These are phyloP conservation scores for Verticillium tricorpus DNA, from an alignment of 2,329 filamentous ascomycete species.

Conservation along the genomic window DNA sequence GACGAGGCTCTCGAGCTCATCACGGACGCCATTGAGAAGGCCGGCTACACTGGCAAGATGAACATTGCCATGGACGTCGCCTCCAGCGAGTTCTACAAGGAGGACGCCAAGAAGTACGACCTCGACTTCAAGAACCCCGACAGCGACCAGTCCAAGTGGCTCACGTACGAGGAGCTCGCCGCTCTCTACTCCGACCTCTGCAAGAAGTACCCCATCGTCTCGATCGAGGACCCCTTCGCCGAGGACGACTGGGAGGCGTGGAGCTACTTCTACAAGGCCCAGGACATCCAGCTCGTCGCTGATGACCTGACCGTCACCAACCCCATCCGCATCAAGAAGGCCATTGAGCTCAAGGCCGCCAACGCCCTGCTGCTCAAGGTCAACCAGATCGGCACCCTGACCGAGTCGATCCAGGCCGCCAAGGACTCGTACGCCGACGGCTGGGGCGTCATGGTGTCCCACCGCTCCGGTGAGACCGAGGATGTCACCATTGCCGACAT, in stretches of 20 bases:
- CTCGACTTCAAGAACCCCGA: slow-evolving; percentile 99
- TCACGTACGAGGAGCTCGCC: slow-evolving; percentile 97
- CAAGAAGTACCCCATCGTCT: slow-evolving; percentile 97
- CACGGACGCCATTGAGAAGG: slow-evolving; percentile 86
- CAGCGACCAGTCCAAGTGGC: slow-evolving; percentile 92
- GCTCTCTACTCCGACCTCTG: slow-evolving; percentile 81
- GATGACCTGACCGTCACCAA: slow-evolving; percentile 99
- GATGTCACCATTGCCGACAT: slow-evolving; percentile 99
- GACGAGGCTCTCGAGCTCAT: slow-evolving; percentile 97
- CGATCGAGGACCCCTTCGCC: slow-evolving; percentile 97
- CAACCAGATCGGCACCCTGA: slow-evolving; percentile 99
- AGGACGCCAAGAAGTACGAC: slow-evolving; percentile 97
- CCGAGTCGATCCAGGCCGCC: slow-evolving; percentile 97
- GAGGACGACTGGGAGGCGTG: slow-evolving; percentile 99
- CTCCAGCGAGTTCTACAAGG: slow-evolving; percentile 99
- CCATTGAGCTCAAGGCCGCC: slow-evolving; percentile 97
- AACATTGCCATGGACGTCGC: slow-evolving; percentile 99
- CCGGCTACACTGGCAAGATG: slow-evolving; percentile 92
- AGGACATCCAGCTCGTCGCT: slow-evolving; percentile 96
- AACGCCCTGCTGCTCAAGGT: slow-evolving; percentile 98
- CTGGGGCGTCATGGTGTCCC: slow-evolving; percentile 99
- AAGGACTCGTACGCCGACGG: slow-evolving; percentile 95
- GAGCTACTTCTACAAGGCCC: slow-evolving; percentile 99
- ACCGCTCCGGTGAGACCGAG: slow-evolving; percentile 98
- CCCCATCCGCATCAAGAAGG: slow-evolving; percentile 98